Conservation (phyloP, 495 filamentous ascomycete genomes). For the Penicillium tannophilum region DNA sequence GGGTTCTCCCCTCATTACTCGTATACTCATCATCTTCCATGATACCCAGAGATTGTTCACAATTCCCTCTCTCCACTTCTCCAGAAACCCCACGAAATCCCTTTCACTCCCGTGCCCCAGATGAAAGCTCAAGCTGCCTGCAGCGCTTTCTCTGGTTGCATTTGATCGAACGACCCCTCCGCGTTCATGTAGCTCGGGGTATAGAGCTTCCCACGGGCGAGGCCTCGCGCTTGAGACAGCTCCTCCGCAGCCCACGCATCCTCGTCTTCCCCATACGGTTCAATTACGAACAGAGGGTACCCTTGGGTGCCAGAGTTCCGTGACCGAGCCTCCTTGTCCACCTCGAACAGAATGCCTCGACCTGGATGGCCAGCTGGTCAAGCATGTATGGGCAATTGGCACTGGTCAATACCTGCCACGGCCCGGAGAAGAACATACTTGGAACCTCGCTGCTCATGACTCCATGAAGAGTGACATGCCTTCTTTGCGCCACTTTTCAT, state of each 20-base stretch:
- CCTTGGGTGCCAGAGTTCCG: too few relatives aligned
- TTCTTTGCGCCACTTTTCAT: neutral
- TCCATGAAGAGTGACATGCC: neutral
- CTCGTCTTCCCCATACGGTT: neutral
- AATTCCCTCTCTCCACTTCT: neutral
- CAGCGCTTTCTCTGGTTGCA: neutral
- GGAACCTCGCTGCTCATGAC: neutral
- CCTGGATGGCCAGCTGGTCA: neutral
- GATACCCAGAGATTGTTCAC: neutral
- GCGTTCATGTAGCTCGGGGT: neutral
- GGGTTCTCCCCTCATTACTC: neutral
- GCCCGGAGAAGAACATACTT: neutral
- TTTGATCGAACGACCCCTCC: neutral
- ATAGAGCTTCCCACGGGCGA: neutral
- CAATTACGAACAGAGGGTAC: neutral
- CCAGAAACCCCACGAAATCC: neutral
- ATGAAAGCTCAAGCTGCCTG: neutral
- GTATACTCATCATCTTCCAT: neutral
- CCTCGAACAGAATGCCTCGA: neutral
- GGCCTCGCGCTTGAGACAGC: neutral
- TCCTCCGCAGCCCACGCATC: too few relatives aligned
- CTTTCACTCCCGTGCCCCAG: neutral
- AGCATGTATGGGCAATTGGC: neutral
- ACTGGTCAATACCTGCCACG: neutral
- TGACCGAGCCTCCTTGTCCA: neutral